Evolutionary conservation across 140 eudicot genomes (phyloP), one percentile per base, ranked within the genome.

Genomic region (Erigeron philadelphicus): DNA sequence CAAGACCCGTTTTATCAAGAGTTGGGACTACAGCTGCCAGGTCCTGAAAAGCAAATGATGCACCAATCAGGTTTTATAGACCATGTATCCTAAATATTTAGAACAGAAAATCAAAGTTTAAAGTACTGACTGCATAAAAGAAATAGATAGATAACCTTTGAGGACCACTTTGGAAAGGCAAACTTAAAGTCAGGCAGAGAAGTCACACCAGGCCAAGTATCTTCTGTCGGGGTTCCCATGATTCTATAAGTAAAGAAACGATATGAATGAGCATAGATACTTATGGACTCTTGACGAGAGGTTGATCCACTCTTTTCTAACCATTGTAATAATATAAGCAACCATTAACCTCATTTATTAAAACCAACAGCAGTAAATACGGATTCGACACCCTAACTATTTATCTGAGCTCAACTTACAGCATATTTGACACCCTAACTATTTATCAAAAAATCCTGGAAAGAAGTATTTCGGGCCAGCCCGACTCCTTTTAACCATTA

Each of bases 131-230:
- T 10, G 19, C 2, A 9, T 16, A 41, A 16, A 72, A 11, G 25
- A 21, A 21, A 21, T 21, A 21, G 25, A 21, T 21, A 31, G 5
- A 76, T 77, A 67, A 93, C 98, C 96, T 93, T 89, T 40, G 95
- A 40, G 16, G 88, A 81, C 96, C 96, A 89, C 72, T 84, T 93
- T 58, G 96, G 96, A 49, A 93, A 93, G 61, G 95, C 83, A 13
- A 90, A 81, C 79, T 88, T 89, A 59, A 86, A 93, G 71, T 93
- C 98, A 69, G 96, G 98, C 73, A 89, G 80, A 70, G 98, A 81
- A 23, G 90, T 86, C 73, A 93, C 96, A 12, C 98, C 98, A 72
- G 96, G 96, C 98, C 96, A 93, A 63, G 84, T 81, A 63, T 93
- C 90, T 74, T 93, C 98, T 79, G 73, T 93, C 25, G 98, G 96